phyloP scores from a whole-genome alignment of 371 early-diverging fungal genomes.

The Zopfochytrium polystomum region DNA sequence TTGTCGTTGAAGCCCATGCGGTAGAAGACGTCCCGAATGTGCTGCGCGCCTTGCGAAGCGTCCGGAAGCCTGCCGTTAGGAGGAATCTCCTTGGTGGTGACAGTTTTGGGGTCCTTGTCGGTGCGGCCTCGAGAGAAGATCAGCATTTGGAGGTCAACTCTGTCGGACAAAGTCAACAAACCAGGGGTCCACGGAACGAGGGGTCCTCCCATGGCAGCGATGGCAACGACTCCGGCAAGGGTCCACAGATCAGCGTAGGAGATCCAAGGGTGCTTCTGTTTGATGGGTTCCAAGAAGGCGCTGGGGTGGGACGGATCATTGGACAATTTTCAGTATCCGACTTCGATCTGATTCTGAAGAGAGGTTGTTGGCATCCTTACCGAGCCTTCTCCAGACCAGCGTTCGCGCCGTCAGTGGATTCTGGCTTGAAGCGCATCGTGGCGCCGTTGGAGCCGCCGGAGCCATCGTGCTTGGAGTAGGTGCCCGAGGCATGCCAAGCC shows the following conservation, averaged over 20 bases:
- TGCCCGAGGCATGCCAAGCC: conserved; percentile 94
- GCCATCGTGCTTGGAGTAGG: conserved; percentile 70
- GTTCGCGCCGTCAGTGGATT: conserved; percentile 81
- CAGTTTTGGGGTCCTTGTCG: conserved; percentile 52
- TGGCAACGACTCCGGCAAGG: conserved; percentile 82
- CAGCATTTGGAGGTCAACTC: background rate
- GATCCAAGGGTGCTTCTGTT: conserved; percentile 82
- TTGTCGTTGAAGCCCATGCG: conserved; percentile 93
- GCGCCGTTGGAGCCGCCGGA: too few relatives aligned
- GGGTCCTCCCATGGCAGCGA: conserved; percentile 87
- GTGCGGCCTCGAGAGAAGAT: conserved; percentile 54
- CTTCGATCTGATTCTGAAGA: background rate
- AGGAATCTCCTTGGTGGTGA: too few relatives aligned
- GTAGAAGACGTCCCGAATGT: too few relatives aligned
- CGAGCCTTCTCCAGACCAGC: conserved; percentile 73
- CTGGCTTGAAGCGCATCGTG: conserved; percentile 72
- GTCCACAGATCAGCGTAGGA: conserved; percentile 94
- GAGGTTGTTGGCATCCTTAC: conserved; percentile 3
- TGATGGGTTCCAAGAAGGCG: conserved; percentile 68
- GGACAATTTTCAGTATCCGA: background rate
- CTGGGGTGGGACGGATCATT: conserved; percentile 38
- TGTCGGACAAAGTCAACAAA: background rate
- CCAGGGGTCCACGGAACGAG: conserved; percentile 81
- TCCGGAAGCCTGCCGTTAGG: conserved; percentile 95
- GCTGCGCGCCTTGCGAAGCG: conserved; percentile 67